Evolutionary conservation across 2,329 filamentous ascomycete species (phyloP).

Genomic region (Pseudogymnoascus sp.): DNA sequence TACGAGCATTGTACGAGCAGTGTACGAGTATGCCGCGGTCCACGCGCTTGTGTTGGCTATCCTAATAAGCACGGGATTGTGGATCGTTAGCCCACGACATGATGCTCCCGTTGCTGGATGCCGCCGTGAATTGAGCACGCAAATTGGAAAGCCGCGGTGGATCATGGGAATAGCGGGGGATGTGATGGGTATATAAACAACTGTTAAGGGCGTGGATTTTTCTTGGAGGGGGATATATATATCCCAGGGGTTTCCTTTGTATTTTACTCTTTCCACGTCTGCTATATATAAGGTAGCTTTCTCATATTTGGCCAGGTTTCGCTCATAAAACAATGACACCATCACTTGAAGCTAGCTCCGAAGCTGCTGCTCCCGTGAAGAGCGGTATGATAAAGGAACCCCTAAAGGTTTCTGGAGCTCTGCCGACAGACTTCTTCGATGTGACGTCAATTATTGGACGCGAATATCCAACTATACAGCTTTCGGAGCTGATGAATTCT

Average conservation of each 20-base stretch:
- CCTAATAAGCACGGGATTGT: background rate
- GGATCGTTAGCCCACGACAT: background rate
- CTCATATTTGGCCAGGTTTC: background rate
- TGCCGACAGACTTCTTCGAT: slow-evolving; percentile 5
- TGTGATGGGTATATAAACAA: background rate
- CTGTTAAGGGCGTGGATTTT: background rate
- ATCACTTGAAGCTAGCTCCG: background rate
- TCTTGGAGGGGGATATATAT: background rate
- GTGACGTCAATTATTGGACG: slow-evolving; percentile 9
- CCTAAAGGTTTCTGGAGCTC: background rate
- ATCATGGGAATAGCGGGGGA: background rate
- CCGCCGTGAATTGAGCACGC: background rate
- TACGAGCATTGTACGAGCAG: background rate
- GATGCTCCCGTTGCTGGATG: background rate
- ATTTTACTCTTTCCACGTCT: background rate
- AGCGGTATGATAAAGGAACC: slow-evolving; percentile 5
- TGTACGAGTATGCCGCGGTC: background rate
- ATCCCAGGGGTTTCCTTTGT: background rate
- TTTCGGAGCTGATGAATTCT: slow-evolving; percentile 9
- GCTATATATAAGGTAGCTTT: background rate
- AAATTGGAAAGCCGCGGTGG: background rate
- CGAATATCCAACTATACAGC: slow-evolving; percentile 1
- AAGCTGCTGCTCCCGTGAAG: background rate
- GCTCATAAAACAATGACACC: background rate
- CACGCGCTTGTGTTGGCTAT: background rate